phyloP scores from a whole-genome alignment of 345 rosid species.

The Citrus glauca region DNA sequence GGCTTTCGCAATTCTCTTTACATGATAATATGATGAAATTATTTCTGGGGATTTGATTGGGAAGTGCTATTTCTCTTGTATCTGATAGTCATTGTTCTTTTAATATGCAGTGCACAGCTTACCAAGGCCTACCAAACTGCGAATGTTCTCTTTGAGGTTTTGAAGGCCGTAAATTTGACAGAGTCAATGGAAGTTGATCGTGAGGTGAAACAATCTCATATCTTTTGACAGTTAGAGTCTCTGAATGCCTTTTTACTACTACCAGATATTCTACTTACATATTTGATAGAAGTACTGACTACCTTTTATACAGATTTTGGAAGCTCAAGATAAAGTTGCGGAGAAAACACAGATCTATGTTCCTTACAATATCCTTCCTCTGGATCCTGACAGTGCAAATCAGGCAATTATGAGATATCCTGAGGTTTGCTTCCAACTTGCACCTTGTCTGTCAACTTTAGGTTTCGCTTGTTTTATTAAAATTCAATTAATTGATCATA shows the following conservation, averaged over 20 bases:
- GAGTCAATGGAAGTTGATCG: conserved; percentile 95
- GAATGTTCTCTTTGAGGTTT: conserved; percentile 98
- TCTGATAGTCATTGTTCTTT: conserved; percentile 10
- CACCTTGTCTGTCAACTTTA: conserved; percentile 5
- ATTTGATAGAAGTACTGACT: conserved; percentile 8
- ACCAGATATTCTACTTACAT: not conserved
- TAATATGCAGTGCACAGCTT: conserved; percentile 77
- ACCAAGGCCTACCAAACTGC: conserved; percentile 99
- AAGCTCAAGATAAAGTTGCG: conserved; percentile 88
- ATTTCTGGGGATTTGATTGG: not conserved
- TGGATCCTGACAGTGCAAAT: conserved; percentile 97
- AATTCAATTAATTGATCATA: conserved; percentile 6
- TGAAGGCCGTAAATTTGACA: conserved; percentile 89
- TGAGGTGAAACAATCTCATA: conserved; percentile 55
- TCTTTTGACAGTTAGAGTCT: conserved; percentile 5
- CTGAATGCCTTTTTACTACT: not conserved
- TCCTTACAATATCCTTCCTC: conserved; percentile 94
- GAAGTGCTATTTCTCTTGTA: not conserved
- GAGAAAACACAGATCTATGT: conserved; percentile 91
- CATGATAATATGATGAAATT: not conserved
- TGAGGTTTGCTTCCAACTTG: conserved; percentile 49
- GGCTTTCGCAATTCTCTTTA: not conserved
- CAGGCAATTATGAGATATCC: conserved; percentile 98
- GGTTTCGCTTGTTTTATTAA: not conserved
- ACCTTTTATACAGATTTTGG: conserved; percentile 66